These are phyloP conservation scores for Physcia stellaris DNA, from an alignment of 495 filamentous ascomycete genomes.

Conservation along the genomic window DNA sequence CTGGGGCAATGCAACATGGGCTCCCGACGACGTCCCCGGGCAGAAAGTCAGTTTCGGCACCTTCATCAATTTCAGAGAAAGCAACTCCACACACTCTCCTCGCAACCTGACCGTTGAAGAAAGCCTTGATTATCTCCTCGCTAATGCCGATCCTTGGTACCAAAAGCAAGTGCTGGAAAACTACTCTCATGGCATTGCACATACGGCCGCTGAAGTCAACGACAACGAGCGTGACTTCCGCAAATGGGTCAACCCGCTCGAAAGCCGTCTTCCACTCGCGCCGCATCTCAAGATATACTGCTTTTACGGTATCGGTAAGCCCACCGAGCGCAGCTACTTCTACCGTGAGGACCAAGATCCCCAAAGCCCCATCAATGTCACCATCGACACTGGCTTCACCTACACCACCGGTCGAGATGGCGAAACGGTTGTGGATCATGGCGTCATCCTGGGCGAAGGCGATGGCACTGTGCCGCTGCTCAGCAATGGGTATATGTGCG, in stretches of 20 bases:
- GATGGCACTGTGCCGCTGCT: conserved; percentile 89
- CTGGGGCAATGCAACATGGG: conserved; percentile 84
- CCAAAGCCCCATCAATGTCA: conserved; percentile 57
- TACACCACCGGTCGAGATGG: too few relatives aligned
- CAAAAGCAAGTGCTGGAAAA: conserved; percentile 48
- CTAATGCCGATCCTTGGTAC: conserved; percentile 78
- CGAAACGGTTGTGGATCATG: conserved; percentile 66
- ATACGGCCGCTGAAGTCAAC: conserved; percentile 68
- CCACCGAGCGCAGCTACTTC: conserved; percentile 82
- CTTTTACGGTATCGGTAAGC: conserved; percentile 90
- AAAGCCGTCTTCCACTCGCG: conserved; percentile 75
- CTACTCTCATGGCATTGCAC: conserved; percentile 84
- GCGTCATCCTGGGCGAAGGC: conserved; percentile 84
- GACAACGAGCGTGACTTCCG: conserved; percentile 65
- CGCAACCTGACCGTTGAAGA: conserved; percentile 69
- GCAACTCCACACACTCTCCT: conserved; percentile 45
- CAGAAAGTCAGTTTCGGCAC: conserved; percentile 63
- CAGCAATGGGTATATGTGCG: conserved; percentile 90
- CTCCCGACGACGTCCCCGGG: conserved; percentile 71
- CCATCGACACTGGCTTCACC: conserved; percentile 70
- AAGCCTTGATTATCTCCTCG: conserved; percentile 62
- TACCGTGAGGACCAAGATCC: conserved; percentile 65
- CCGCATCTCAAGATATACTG: conserved; percentile 93
- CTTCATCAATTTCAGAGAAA: conserved; percentile 73
- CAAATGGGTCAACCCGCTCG: conserved; percentile 94